Evolutionary conservation across 2,329 filamentous ascomycete genomes (phyloP).

Genomic region (Chrysoporthe puriensis): DNA sequence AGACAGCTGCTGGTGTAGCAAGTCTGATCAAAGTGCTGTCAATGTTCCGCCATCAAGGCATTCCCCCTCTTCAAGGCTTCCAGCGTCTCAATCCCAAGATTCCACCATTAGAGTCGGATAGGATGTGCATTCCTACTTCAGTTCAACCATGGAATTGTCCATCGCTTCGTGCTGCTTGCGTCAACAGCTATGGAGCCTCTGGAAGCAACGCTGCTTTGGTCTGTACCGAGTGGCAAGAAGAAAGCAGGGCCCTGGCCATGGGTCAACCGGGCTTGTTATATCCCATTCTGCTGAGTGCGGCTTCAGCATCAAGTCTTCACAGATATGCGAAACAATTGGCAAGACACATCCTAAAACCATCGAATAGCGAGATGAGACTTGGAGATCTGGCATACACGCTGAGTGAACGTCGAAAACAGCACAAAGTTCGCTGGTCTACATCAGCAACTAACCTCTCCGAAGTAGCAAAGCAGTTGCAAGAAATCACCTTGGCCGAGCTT

Average conservation of each 20-base stretch:
- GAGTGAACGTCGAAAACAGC: neutral
- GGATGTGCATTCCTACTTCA: conserved; percentile 31
- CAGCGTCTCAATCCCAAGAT: conserved; percentile 26
- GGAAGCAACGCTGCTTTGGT: conserved; percentile 34
- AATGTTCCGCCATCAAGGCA: conserved; percentile 37
- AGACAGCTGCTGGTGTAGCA: conserved; percentile 38
- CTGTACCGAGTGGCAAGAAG: too few relatives aligned
- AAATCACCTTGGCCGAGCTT: conserved; percentile 25
- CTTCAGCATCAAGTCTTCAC: too few relatives aligned
- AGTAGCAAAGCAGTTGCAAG: conserved; percentile 34
- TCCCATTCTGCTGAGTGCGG: too few relatives aligned
- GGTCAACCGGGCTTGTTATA: too few relatives aligned
- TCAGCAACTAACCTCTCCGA: conserved; percentile 37
- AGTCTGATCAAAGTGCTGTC: conserved; percentile 39
- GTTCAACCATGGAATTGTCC: conserved; percentile 31
- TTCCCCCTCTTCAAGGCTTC: conserved; percentile 40
- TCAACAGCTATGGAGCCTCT: conserved; percentile 44
- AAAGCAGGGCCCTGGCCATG: too few relatives aligned
- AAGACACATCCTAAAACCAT: too few relatives aligned
- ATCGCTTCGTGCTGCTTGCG: conserved; percentile 28
- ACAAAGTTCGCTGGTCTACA: conserved; percentile 27
- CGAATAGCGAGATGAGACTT: neutral
- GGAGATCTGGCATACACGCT: neutral
- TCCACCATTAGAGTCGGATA: conserved; percentile 30
- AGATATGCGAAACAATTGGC: too few relatives aligned